Conservation (phyloP, 2,329 filamentous ascomycete genomes). For the Fusarium tjaetaba region DNA sequence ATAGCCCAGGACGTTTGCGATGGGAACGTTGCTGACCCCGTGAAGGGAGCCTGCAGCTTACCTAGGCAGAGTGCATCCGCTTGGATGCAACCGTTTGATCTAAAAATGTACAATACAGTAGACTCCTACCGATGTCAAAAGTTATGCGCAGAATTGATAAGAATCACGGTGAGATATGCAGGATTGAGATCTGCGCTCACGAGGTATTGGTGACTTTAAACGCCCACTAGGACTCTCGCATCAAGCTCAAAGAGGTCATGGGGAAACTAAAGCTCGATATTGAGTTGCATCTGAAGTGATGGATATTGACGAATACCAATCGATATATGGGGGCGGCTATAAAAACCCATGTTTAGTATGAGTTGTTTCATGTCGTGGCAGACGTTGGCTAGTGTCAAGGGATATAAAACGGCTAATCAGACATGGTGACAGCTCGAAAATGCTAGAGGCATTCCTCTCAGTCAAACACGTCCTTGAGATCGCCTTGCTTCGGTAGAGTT, state of each 20-base stretch:
- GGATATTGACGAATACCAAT: constrained; percentile 12
- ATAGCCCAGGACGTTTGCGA: background rate
- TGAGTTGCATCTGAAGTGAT: constrained; percentile 16
- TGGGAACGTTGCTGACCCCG: background rate
- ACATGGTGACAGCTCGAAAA: background rate
- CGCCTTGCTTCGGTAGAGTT: background rate
- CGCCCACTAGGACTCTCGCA: constrained; percentile 8
- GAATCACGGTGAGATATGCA: constrained; percentile 19
- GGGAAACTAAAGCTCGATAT: constrained; percentile 18
- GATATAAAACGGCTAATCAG: constrained; percentile 1
- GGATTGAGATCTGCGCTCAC: constrained; percentile 29
- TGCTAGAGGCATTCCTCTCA: constrained; percentile 1
- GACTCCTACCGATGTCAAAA: background rate
- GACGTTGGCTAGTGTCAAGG: constrained; percentile 12
- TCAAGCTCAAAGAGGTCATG: constrained; percentile 23
- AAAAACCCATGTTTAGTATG: constrained; percentile 18
- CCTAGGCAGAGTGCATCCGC: background rate
- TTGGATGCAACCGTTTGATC: constrained; percentile 11
- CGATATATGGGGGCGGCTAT: background rate
- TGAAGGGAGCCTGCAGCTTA: constrained; percentile 8
- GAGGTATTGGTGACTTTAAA: constrained; percentile 1
- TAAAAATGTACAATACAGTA: background rate
- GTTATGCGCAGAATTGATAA: background rate
- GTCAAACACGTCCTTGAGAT: constrained; percentile 9
- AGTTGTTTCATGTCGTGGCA: constrained; percentile 30